A percentile compares a stretch with the other conserved stretches of the same genome.
Evolutionary conservation across 1,139 yeast species (phyloP).

Genomic region (Hemisphaericaspora subhashii): DNA sequence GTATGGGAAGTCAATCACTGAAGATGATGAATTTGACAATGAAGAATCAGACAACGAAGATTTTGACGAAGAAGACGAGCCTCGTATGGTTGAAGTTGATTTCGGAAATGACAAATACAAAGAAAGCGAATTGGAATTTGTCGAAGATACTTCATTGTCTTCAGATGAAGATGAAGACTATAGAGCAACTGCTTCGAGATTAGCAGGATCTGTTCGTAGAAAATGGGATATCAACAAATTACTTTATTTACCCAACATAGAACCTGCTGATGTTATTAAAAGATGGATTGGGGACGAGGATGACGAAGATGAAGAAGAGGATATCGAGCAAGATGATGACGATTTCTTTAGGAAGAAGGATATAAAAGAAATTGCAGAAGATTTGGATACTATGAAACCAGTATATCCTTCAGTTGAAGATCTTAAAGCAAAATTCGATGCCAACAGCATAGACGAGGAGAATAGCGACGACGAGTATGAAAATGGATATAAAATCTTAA

Average conservation of each 20-base stretch:
- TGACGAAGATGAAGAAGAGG: slow-evolving; percentile 52
- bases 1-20: slow-evolving; percentile 52
- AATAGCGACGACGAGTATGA: slow-evolving; percentile 41
- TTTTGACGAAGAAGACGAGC: slow-evolving; percentile 37
- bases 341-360: slow-evolving; percentile 63
- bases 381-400: slow-evolving; percentile 34
- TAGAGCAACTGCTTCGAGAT: slow-evolving; percentile 45
- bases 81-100: slow-evolving; percentile 50
- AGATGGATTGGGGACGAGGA: slow-evolving; percentile 65
- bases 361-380: slow-evolving; percentile 25
- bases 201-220: slow-evolving; percentile 42
- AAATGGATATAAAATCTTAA: slow-evolving; percentile 48
- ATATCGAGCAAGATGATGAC: slow-evolving; percentile 50
- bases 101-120: slow-evolving; percentile 41
- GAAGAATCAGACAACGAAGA: slow-evolving; percentile 34
- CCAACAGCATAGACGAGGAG: slow-evolving; percentile 27
- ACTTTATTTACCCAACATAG: slow-evolving; percentile 72
- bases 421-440: slow-evolving; percentile 54
- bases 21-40: slow-evolving; percentile 51
- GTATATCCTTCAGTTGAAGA: slow-evolving; percentile 50
- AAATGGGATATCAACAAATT: slow-evolving; percentile 81
- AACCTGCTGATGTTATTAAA: slow-evolving; percentile 70
- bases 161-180: slow-evolving; percentile 44
- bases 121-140: slow-evolving; percentile 53
- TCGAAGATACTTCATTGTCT: slow-evolving; percentile 45